phyloP scores from a whole-genome alignment of 1,284 basidiomycete genomes.

The Sporisorium reilianum region DNA sequence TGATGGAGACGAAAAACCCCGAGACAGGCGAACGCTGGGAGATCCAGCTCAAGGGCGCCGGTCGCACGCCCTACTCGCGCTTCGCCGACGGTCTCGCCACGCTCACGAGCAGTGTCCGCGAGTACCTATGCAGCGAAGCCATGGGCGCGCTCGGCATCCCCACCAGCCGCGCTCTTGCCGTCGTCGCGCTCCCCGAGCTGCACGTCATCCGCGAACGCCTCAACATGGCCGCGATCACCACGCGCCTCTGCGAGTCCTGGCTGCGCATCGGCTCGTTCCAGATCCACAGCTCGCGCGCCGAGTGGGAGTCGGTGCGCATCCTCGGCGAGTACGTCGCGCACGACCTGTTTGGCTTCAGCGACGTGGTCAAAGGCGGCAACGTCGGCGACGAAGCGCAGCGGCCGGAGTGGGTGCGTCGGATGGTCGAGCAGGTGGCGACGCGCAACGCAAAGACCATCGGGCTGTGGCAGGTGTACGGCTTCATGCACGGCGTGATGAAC shows the following conservation, averaged over 20 bases:
- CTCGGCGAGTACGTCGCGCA: constrained; percentile 75
- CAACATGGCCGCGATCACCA: constrained; percentile 83
- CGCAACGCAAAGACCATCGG: constrained; percentile 91
- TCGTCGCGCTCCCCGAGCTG: constrained; percentile 81
- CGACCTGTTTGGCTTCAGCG: constrained; percentile 72
- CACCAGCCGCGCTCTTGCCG: constrained; percentile 86
- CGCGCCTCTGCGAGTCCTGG: constrained; percentile 89
- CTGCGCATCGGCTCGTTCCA: constrained; percentile 92
- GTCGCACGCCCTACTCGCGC: constrained; percentile 92
- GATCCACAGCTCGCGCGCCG: constrained; percentile 76
- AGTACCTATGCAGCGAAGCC: constrained; percentile 77
- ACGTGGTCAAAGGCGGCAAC: constrained; percentile 42
- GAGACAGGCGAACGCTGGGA: constrained; percentile 72
- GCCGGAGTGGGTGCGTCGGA: constrained; percentile 50
- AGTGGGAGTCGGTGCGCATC: constrained; percentile 76
- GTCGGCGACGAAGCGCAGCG: constrained; percentile 9
- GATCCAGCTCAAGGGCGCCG: constrained; percentile 92
- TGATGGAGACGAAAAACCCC: constrained; percentile 78
- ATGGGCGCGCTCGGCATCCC: constrained; percentile 88
- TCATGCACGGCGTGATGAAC: constrained; percentile 81
- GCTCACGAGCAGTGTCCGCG: constrained; percentile 88
- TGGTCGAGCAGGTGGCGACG: constrained; percentile 73
- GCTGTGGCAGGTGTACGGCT: constrained; percentile 79
- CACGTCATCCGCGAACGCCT: constrained; percentile 82
- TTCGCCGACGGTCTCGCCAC: constrained; percentile 93